Percentiles rank a stretch among this genome's conserved stretches.
These are phyloP conservation scores for Magnolia officinalis DNA, from an alignment of 164 flowering plant genomes.

Conservation along the genomic window DNA sequence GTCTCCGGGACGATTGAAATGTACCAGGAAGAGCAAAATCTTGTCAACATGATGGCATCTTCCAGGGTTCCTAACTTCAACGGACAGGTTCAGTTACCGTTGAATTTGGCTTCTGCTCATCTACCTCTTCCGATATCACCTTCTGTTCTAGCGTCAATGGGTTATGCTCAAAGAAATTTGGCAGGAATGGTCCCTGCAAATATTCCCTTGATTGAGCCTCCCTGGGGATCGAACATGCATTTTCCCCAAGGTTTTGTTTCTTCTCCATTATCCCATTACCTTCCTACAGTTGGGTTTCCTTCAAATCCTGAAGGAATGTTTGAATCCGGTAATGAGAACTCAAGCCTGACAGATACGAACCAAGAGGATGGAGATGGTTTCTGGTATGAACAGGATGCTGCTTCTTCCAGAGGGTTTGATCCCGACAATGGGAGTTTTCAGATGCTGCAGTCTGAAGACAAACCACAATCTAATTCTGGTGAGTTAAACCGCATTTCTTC, in stretches of 20 bases:
- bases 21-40: conserved; percentile 88
- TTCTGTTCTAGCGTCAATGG: conserved; percentile 66
- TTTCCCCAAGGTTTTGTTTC: conserved; percentile 65
- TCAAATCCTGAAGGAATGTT: conserved; percentile 46
- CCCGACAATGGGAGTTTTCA: conserved; percentile 50
- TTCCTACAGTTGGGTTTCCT: conserved; percentile 41
- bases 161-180: conserved; percentile 59
- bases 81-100: conserved; percentile 65
- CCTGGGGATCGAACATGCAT: conserved; percentile 60
- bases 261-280: conserved; percentile 52
- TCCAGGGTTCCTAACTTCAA: conserved; percentile 47
- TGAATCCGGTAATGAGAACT: conserved; percentile 48
- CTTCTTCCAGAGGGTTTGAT: conserved; percentile 51
- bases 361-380: conserved; percentile 45
- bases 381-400: conserved; percentile 63
- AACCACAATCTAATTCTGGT: conserved; percentile 38
- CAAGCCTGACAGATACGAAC: conserved; percentile 39
- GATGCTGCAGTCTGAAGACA: conserved; percentile 39
- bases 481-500: conserved; percentile 36
- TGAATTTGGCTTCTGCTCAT: conserved; percentile 56
- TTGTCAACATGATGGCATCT: conserved; percentile 77
- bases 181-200: conserved; percentile 62
- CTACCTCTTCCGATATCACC: conserved; percentile 59
- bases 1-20: conserved; percentile 42
- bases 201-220: conserved; percentile 53